Conservation (phyloP, 2,329 filamentous ascomycete genomes). For the Ceratocystis albifundus region DNA sequence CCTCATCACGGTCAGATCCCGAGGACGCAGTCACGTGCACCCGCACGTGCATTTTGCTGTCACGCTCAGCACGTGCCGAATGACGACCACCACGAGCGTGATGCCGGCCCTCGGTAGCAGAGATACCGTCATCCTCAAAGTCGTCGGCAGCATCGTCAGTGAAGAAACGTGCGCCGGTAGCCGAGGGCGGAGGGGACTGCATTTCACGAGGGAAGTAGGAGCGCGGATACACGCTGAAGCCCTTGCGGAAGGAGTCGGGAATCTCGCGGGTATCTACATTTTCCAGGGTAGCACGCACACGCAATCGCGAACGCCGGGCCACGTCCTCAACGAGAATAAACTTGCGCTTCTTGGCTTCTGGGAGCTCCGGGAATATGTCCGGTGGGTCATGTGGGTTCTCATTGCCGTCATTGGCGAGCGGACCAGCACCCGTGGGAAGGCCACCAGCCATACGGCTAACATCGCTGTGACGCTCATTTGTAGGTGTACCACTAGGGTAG, state of each 20-base stretch:
- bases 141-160: conserved; percentile 54
- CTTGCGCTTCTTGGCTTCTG: conserved; percentile 83
- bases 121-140: conserved; percentile 38
- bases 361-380: conserved; percentile 74
- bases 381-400: conserved; percentile 49
- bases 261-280: conserved; percentile 91
- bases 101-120: conserved; percentile 34
- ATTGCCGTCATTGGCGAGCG: conserved; percentile 24
- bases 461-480: conserved; percentile 15
- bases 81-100: conserved; percentile 30
- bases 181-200: conserved; percentile 69
- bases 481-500: conserved; percentile 16
- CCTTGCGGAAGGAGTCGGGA: conserved; percentile 85
- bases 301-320: conserved; percentile 65
- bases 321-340: conserved; percentile 93
- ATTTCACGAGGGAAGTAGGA: conserved; percentile 90
- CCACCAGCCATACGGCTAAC: neutral
- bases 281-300: conserved; percentile 87
- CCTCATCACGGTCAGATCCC: conserved; percentile 30
- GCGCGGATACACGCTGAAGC: conserved; percentile 78
- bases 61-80: conserved; percentile 31
- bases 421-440: neutral
- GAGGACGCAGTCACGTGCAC: conserved; percentile 54
- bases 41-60: conserved; percentile 39
- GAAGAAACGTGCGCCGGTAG: conserved; percentile 64